Evolutionary conservation across 2,329 filamentous ascomycete species (phyloP).

Genomic region (Pseudogymnoascus sp.): DNA sequence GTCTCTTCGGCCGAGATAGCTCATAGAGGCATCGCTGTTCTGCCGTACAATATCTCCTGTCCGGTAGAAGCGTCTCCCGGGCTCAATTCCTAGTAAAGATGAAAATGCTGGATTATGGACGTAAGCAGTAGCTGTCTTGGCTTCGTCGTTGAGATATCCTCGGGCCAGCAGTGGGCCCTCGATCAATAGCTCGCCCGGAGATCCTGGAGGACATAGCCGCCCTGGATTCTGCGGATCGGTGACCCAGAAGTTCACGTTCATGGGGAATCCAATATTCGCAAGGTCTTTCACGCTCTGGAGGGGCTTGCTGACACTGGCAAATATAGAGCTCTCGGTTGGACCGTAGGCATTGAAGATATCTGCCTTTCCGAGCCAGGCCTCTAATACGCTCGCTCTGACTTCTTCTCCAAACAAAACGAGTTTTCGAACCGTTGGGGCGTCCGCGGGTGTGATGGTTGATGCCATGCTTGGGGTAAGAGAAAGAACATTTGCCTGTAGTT

Average conservation of each 20-base stretch:
- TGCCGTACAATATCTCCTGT: conserved; percentile 56
- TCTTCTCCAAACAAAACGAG: conserved; percentile 44
- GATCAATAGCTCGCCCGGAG: conserved; percentile 14
- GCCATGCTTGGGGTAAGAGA: conserved; percentile 17
- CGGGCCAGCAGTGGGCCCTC: conserved; percentile 12
- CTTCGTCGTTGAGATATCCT: conserved; percentile 15
- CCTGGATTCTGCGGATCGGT: conserved; percentile 10
- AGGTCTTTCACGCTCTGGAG: neutral
- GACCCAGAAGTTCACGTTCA: conserved; percentile 11
- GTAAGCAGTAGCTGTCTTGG: conserved; percentile 13
- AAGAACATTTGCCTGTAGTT: conserved; percentile 16
- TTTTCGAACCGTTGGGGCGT: neutral
- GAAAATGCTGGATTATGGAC: neutral
- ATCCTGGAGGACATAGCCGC: conserved; percentile 5
- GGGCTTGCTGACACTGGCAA: neutral
- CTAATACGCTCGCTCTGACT: conserved; percentile 30
- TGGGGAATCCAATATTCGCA: neutral
- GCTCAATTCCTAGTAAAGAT: neutral
- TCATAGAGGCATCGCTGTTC: conserved; percentile 48
- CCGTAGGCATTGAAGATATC: conserved; percentile 54
- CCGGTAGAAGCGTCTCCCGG: conserved; percentile 41
- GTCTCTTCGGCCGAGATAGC: conserved; percentile 53
- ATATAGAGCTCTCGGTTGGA: conserved; percentile 63
- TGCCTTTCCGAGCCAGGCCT: conserved; percentile 28
- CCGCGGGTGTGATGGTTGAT: neutral